Base-by-base conservation (phyloP, 192 early-diverging fungal species). In the Coemansia sp. region DNA sequence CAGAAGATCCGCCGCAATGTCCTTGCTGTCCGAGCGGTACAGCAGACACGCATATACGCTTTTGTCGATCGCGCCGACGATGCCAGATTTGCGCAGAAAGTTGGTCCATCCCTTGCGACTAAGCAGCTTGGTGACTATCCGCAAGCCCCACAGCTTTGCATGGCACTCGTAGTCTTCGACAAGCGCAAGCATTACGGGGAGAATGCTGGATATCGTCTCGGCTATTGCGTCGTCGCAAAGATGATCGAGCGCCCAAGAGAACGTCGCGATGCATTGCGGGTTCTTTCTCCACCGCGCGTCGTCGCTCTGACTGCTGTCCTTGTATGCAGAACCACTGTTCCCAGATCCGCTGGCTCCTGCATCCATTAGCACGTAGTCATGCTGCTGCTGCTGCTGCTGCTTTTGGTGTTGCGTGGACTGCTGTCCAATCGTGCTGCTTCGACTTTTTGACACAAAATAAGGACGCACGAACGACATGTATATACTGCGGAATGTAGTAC, bases 71-170 rank as follows among this genome's bases (percentile, higher is more conserved):
- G 76, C 46, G 3, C 55, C 31, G n/a, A 63, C 70, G n/a, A 76
- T 68, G 2, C 74, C 79, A 3, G 79, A 70, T 52, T 61, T 69
- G 23, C 68, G 66, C 58, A 75, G 12, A 64, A 82, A 82, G 33
- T 51, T 64, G 8, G 18, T 33, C 55, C 31, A 34, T 25, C 21
- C 34, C 2, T 21, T 39, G 16, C 60, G 59, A 4, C 21, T 31
- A n/a, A 69, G 39, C 39, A 82, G 56, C 21, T 31, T 2, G 8
- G 13, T 31, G 26, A 65, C 67, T 21, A 69, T 12, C 3, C 61
- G 40, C 25, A 82, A 26, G 4, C 79, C 79, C 18, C 71, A 58
- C 12, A 69, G 49, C 55, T 70, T 69, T 13, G 52, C 53, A 30
- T 48, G 37, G 15, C 37, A 59, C 13, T 73, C 71, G 43, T 82